Base-by-base conservation (phyloP, 352 stramenopile genomes). In the Globisporangium alternatum region DNA sequence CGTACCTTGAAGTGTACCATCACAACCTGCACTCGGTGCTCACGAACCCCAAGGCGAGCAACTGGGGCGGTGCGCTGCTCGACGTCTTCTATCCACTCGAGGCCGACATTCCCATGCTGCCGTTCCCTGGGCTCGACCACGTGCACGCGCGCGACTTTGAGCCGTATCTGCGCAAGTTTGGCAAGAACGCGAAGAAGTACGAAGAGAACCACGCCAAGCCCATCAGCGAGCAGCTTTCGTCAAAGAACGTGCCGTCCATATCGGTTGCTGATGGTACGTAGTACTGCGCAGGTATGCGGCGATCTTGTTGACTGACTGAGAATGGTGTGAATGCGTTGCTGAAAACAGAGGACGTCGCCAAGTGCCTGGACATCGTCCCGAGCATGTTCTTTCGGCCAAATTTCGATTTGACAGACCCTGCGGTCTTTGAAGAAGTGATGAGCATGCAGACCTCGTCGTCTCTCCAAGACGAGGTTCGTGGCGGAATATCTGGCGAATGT, bases 21-120 rank as follows among this genome's bases (percentile, higher is more conserved):
- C 85, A 96, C 67, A 96, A 96, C 59, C 64, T 96, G 30, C 83
- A 96, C 71, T 94, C 87, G 33, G 87, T 96, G 56, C 72, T 96
- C 39, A 89, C 81, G 0, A 92, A 93, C 52, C 87, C 87, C 5
- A 89, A 91, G 60, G 83, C 77, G 6, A 83, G 61, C 49, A 86
- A 83, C 68, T 95, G 86, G 86, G 70, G 81, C 53, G 78, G 76
- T 41, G 75, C 80, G 25, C 56, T 93, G 48, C 72, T 95, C 6
- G 86, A 95, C 51, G 83, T 76, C 53, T 77, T 95, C 25, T 91
- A 89, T 47, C 83, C 83, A 56, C 69, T 91, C 25, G 84, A 91
- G 48, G 61, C 80, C 4, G 86, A 95, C 41, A 83, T 92, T 61
- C 69, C 70, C 13, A 65, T 93, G 54, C 72, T 90, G 12, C 80